A percentile compares a stretch with the other conserved stretches of the same genome.
Conservation (phyloP, 2,329 filamentous ascomycete genomes). For the Dothistroma septosporum region DNA sequence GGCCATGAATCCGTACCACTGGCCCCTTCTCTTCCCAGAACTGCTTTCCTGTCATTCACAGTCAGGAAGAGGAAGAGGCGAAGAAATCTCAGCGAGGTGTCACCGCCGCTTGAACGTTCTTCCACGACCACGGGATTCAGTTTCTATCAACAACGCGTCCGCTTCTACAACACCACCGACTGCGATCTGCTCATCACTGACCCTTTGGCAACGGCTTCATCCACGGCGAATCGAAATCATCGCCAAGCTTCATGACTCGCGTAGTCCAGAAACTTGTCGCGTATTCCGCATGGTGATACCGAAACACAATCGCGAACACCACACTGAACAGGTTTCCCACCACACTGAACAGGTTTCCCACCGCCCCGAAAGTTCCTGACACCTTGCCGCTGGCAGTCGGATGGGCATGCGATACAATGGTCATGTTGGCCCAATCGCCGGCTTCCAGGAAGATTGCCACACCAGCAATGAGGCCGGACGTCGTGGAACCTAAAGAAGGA, state of each 20-base stretch:
- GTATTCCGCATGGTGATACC: constrained; percentile 67
- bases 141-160: too few species aligned
- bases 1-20: too few species aligned
- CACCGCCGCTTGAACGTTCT: too few species aligned
- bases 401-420: constrained; percentile 79
- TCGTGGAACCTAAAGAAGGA: constrained; percentile 56
- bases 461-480: constrained; percentile 72
- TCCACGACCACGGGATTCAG: too few species aligned
- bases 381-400: constrained; percentile 75
- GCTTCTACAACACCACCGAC: neutral
- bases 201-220: constrained; percentile 53
- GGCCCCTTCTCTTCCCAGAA: too few species aligned
- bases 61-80: too few species aligned
- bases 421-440: constrained; percentile 80
- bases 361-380: constrained; percentile 70
- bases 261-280: constrained; percentile 74
- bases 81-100: too few species aligned
- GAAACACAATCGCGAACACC: constrained; percentile 76
- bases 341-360: constrained; percentile 80
- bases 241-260: constrained; percentile 66
- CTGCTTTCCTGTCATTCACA: too few species aligned
- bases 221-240: constrained; percentile 63
- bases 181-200: neutral
- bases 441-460: constrained; percentile 80
- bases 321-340: too few species aligned